phyloP scores from a whole-genome alignment of 2,329 filamentous ascomycete species.

The Colletotrichum falcatum region DNA sequence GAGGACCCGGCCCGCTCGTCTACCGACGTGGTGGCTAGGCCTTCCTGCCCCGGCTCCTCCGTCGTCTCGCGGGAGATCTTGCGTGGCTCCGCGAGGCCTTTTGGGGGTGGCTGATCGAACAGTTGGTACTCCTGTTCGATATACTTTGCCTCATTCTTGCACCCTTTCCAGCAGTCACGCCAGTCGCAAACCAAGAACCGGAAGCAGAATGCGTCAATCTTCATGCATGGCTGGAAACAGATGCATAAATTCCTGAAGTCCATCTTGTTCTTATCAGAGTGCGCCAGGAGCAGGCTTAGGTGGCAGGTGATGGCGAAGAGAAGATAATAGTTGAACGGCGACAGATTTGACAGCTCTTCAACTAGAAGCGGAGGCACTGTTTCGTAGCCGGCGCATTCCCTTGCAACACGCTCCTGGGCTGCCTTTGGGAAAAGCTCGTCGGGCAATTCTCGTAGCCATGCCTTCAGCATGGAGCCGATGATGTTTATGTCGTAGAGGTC shows the following conservation, averaged over 20 bases:
- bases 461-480: conserved; percentile 95
- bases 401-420: conserved; percentile 82
- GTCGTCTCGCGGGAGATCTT: conserved; percentile 39
- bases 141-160: conserved; percentile 87
- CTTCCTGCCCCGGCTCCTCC: conserved; percentile 41
- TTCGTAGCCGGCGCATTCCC: conserved; percentile 82
- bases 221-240: conserved; percentile 97
- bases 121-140: conserved; percentile 76
- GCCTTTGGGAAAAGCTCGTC: conserved; percentile 92
- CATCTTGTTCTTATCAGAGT: conserved; percentile 98
- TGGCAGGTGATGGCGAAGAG: conserved; percentile 98
- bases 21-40: conserved; percentile 44
- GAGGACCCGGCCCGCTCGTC: conserved; percentile 60
- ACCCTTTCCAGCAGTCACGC: conserved; percentile 97
- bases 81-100: conserved; percentile 56
- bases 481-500: conserved; percentile 97
- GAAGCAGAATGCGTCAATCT: conserved; percentile 95
- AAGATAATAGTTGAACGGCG: conserved; percentile 97
- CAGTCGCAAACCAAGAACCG: conserved; percentile 95
- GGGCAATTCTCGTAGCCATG: conserved; percentile 94
- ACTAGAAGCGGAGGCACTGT: conserved; percentile 87
- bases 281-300: conserved; percentile 88
- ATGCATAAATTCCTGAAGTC: conserved; percentile 95
- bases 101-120: conserved; percentile 69
- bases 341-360: conserved; percentile 92